Base-by-base conservation (phyloP, 2,329 filamentous ascomycete genomes). In the Endothia cerciana region DNA sequence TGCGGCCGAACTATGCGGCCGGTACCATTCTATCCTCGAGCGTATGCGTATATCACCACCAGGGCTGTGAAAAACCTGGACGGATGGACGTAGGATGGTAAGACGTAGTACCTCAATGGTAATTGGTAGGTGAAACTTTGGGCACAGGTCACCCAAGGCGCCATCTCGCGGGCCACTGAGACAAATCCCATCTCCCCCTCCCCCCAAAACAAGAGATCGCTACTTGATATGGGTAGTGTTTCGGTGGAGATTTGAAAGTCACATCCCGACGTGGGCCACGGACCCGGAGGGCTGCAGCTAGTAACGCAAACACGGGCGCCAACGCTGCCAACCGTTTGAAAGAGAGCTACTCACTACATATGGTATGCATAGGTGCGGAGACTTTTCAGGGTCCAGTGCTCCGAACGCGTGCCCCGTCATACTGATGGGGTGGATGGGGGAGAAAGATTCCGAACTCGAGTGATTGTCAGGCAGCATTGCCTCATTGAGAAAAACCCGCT, bases 391-490 rank as follows among this genome's bases (percentile, higher is more conserved):
- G 47, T 51, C 28, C 47, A 51, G 15, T 22, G 47, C 13, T 22
- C 17, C 55, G 11, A 33, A 36, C 36, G 28, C 28, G 47, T 4
- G 22, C 53, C 33, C 10, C n/a, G 11, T 57, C 55, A n/a, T 36
- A 19, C n/a, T 10, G 19, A 22, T 4, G 17, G 17, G 15, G 28
- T 6, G n/a, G 30, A 1, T 8, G 5, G 36, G 10, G 3, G 6
- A n/a, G 22, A 38, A 22, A 22, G 22, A 28, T 25, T 28, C 22
- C 25, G 11, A 25, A 15, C 45, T 49, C 22, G 22, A 17, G 57
- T 41, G 65, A 67, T 65, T 65, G 63, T 67, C 65, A 67, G 65
- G 65, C 65, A 67, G 59, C 63, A 67, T 56, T 65, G 64, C 65
- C 63, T 49, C n/a, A 65, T 67, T 28, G n/a, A 65, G 63, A 33